A percentile compares a stretch with the other conserved stretches of the same genome.
Conservation (phyloP, 1,139 yeast species). For the Debaryomycetaceae sp. region DNA sequence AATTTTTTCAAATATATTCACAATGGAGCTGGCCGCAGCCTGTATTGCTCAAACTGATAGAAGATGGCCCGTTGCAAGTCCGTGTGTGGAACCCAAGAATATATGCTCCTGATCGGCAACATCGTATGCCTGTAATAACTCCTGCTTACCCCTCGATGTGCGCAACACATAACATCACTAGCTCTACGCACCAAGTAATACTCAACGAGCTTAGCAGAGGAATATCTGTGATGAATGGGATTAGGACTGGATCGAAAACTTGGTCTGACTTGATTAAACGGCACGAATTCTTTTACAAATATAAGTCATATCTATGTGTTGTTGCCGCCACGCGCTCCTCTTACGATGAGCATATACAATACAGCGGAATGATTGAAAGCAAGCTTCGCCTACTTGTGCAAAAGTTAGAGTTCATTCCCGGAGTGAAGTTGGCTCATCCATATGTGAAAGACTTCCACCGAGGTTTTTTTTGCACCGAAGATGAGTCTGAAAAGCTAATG, state of each 20-base stretch:
- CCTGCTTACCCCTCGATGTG: slow-evolving; percentile 99
- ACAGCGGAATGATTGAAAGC: slow-evolving; percentile 91
- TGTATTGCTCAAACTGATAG: slow-evolving; percentile 79
- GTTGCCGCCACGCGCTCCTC: slow-evolving; percentile 65
- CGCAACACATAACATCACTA: slow-evolving; percentile 91
- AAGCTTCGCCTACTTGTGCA: slow-evolving; percentile 70
- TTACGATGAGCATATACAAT: slow-evolving; percentile 73
- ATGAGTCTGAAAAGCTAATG: slow-evolving; percentile 43
- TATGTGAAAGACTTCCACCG: slow-evolving; percentile 67
- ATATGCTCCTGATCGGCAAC: slow-evolving; percentile 79
- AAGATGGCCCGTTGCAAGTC: slow-evolving; percentile 94
- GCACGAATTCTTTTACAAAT: slow-evolving; percentile 71
- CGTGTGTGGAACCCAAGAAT: slow-evolving; percentile 94
- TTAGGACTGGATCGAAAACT: slow-evolving; percentile 45
- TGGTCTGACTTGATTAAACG: slow-evolving; percentile 73
- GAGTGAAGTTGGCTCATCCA: slow-evolving; percentile 81
- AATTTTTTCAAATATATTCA: slow-evolving; percentile 74
- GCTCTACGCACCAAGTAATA: slow-evolving; percentile 76
- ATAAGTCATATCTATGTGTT: slow-evolving; percentile 78
- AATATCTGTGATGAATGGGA: slow-evolving; percentile 56
- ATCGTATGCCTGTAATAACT: slow-evolving; percentile 96
- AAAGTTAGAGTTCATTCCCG: slow-evolving; percentile 67
- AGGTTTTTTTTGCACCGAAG: slow-evolving; percentile 41
- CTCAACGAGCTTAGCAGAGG: slow-evolving; percentile 70
- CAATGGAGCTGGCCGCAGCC: slow-evolving; percentile 99